Evolutionary conservation across 208 protist species (phyloP).

Genomic region (Wallacemonas sp.): DNA sequence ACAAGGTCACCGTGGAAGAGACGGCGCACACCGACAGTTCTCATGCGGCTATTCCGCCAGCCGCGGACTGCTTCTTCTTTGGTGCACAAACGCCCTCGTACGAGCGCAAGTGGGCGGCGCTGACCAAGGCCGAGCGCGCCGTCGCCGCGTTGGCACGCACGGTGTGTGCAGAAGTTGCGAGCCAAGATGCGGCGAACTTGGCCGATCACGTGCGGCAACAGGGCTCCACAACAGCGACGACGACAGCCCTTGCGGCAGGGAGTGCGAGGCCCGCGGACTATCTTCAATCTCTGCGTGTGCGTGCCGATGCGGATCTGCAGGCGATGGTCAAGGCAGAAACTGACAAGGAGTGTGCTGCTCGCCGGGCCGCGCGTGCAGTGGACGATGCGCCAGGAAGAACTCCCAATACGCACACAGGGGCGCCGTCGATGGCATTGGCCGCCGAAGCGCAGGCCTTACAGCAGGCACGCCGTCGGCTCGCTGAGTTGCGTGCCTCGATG

Average conservation of each 20-base stretch:
- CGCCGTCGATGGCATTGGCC: slow-evolving; percentile 20
- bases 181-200: slow-evolving; percentile 9
- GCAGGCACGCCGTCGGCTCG: slow-evolving; percentile 46
- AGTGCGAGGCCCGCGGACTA: not conserved
- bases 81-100: not conserved
- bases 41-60: not conserved
- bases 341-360: slow-evolving; percentile 15
- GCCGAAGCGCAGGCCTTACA: slow-evolving; percentile 41
- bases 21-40: too few species aligned
- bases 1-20: not conserved
- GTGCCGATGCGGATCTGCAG: not conserved
- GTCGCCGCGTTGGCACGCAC: not conserved
- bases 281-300: not conserved
- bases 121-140: not conserved
- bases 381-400: not conserved
- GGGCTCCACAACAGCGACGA: not conserved
- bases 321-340: not conserved
- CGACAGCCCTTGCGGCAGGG: not conserved
- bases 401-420: not conserved
- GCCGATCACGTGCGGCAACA: not conserved
- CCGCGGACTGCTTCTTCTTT: slow-evolving; percentile 4
- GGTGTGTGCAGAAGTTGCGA: not conserved
- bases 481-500: slow-evolving; percentile 25
- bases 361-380: too few species aligned
- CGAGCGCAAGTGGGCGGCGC: slow-evolving; percentile 1